Evolutionary conservation across 495 filamentous ascomycete genomes (phyloP), one percentile per base, ranked within the genome.

Genomic region (Penicillium alfredii): DNA sequence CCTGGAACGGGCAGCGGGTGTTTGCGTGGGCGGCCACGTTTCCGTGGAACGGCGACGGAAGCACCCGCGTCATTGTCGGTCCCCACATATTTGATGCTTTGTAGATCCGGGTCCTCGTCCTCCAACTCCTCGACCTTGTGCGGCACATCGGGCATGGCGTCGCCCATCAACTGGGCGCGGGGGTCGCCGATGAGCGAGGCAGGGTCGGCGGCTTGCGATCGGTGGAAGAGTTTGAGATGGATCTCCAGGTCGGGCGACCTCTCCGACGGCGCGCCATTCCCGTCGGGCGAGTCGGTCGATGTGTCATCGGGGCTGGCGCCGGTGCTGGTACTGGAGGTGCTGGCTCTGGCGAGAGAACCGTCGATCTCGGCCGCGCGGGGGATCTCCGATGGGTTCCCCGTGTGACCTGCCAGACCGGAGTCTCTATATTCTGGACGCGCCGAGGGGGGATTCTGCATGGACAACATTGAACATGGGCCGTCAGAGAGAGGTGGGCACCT

Each of bases 11-110:
- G 70, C 22, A 82, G 66, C 10, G 86, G 87, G 52, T 93, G 78
- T 63, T 94, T 94, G 62, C 88, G 70, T 34, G 88, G 88, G 14
- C 88, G 78, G 14, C 88, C 88, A 55, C 88, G 76, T 64, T 68
- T 69, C 57, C 64, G 64, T 62, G 64, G 64, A 47, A 66, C 56
- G 23, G 58, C 36, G 31, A 49, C 64, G 58, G 62, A 55, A 52
- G 42, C 51, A 38, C 47, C 62, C 60, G 58, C 35, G 43, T 46
- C 30, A 29, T 51, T 36, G 52, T 55, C 63, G 49, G 53, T 56
- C 23, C 55, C 59, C 8, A 53, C 42, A 3, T 54, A 38, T 39
- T 66, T 66, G 45, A 66, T 59, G 44, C 44, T 51, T 17, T 56
- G 52, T n/a, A 69, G 34, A n/a, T n/a, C n/a, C n/a, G n/a, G n/a